phyloP scores from a whole-genome alignment of 352 stramenopile genomes.

The Phytophthora idaei region DNA sequence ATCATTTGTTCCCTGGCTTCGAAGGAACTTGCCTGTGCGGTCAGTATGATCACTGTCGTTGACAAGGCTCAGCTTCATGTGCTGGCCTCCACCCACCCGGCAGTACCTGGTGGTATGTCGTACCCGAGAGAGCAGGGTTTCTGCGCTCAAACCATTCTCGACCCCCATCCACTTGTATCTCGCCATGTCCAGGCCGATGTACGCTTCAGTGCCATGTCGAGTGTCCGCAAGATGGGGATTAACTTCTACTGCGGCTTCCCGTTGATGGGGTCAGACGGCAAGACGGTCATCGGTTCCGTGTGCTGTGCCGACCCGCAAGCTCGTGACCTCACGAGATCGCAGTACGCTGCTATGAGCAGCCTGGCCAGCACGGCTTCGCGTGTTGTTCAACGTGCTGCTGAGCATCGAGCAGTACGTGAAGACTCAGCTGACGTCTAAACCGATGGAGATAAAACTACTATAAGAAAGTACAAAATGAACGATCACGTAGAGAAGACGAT shows the following conservation, averaged over 20 bases:
- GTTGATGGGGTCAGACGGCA: constrained; percentile 46
- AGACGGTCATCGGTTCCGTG: constrained; percentile 65
- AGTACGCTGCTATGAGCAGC: constrained; percentile 61
- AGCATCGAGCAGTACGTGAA: constrained; percentile 32
- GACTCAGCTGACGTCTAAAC: constrained; percentile 18
- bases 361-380: constrained; percentile 60
- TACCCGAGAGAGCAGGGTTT: constrained; percentile 66
- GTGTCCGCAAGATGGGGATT: constrained; percentile 45
- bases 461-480: constrained; percentile 30
- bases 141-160: constrained; percentile 70
- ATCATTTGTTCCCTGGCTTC: constrained; percentile 69
- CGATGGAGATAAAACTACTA: constrained; percentile 21
- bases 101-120: constrained; percentile 30
- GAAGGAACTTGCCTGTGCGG: constrained; percentile 59
- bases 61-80: constrained; percentile 55
- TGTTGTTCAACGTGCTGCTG: constrained; percentile 41
- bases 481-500: constrained; percentile 19
- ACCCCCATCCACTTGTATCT: constrained; percentile 62
- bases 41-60: constrained; percentile 69
- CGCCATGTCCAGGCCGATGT: constrained; percentile 68
- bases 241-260: constrained; percentile 85
- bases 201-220: constrained; percentile 59
- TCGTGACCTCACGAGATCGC: constrained; percentile 52
- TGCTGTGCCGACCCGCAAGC: constrained; percentile 63
- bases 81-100: constrained; percentile 42